Base-by-base conservation (phyloP, 2,329 filamentous ascomycete species). In the Blumeria hordei region DNA sequence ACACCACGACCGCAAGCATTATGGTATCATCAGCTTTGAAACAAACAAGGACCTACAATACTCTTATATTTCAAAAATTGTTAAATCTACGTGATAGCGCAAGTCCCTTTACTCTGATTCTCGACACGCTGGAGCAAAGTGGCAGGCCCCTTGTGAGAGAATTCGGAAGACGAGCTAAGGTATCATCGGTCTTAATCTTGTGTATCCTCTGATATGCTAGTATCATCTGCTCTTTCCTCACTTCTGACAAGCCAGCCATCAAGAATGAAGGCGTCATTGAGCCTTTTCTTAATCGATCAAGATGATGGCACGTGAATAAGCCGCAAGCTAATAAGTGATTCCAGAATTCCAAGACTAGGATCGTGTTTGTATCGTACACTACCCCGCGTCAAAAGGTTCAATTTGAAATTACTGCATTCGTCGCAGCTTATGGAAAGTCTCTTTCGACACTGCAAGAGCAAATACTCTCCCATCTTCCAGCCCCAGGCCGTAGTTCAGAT, bases 101-200 rank as follows among this genome's bases (percentile, higher is more conserved):
- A 12, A 94, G 87, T 52, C 90, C 90, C 2, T 79, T 96, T 63
- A 95, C 88, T 0, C 71, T 96, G 32, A 69, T 95, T 3, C 73
- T 94, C 56, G 90, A 96, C 67, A 85, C 75, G 36, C 72, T 95
- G 34, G 87, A 94, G 69, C 88, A 94, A 68, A 79, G 81, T 32
- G 85, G 80, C 6, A 74, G 72, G 34, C 80, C 81, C 0, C 69
- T 94, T 3, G 59, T 90, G 1, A 69, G 71, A 16, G 88, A 94
- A 67, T 85, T 90, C 67, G 77, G 85, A 55, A 71, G 74, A 50
- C 76, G 88, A 62, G 86, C 84, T 55, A 85, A 82, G 71, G 85
- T 66, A 57, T 44, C 60, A 51, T 28, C 4, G 21, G 21, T 28
- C 21, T 28, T 28, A 2, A 28, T 28, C 21, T 28, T 16, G 1